These are phyloP conservation scores for Rheum nobile DNA, from an alignment of 148 eudicot genomes.

Conservation along the genomic window DNA sequence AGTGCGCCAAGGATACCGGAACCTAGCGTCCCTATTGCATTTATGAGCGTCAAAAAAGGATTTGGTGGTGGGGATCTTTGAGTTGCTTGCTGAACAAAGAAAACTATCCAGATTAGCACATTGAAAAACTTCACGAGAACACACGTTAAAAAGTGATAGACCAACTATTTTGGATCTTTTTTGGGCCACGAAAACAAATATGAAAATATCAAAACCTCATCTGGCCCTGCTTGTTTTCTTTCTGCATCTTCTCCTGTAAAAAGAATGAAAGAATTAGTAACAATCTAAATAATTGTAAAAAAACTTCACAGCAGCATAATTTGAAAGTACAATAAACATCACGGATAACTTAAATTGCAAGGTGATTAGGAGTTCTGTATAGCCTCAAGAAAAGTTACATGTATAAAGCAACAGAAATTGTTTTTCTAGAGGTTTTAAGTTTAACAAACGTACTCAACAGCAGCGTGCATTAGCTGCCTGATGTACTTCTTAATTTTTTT, in stretches of 20 bases:
- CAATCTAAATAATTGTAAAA: not conserved
- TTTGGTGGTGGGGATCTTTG: conserved; percentile 35
- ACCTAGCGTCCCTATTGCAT: conserved; percentile 60
- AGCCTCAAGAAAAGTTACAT: no score
- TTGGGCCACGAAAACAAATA: not conserved
- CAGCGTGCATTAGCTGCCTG: not conserved
- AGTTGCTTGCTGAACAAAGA: conserved; percentile 32
- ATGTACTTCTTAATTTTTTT: not conserved
- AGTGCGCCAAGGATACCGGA: conserved; percentile 72
- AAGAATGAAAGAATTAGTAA: not conserved
- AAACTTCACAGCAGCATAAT: not conserved
- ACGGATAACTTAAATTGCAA: not conserved
- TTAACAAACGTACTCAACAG: not conserved
- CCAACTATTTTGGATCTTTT: not conserved
- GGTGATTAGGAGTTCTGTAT: not conserved
- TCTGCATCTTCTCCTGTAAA: conserved; percentile 4
- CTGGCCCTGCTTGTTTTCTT: not conserved
- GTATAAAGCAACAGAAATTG: not conserved
- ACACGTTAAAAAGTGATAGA: not conserved
- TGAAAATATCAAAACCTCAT: not conserved
- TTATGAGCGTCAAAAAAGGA: conserved; percentile 50
- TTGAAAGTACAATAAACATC: not conserved
- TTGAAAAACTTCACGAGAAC: not conserved
- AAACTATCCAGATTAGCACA: conserved; percentile 3
- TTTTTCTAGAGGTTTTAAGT: not conserved